Percentiles rank a stretch among this genome's conserved stretches.
Conservation (phyloP, 805 yeast species). For the Ogataea henricii region DNA sequence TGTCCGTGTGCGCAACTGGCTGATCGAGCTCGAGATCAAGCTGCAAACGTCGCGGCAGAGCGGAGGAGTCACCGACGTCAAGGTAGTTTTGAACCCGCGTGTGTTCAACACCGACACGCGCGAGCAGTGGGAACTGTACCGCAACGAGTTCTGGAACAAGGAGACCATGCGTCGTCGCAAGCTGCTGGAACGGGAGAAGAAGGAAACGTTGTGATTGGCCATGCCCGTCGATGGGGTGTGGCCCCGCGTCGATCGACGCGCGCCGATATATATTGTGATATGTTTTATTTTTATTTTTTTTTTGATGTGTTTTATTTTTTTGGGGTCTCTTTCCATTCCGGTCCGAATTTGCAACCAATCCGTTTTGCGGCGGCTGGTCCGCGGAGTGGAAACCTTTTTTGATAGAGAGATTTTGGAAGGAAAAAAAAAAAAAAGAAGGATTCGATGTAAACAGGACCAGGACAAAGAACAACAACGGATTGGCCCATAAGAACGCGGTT, state of each 20-base stretch:
- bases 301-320: not conserved
- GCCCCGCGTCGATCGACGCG: not conserved
- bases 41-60: conserved; percentile 51
- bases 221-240: conserved; percentile 1
- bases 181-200: conserved; percentile 21
- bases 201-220: not conserved
- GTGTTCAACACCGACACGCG: conserved; percentile 80
- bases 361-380: conserved; percentile 3
- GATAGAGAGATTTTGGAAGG: not conserved
- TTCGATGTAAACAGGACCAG: not conserved
- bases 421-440: conserved; percentile 3
- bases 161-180: conserved; percentile 69
- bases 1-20: conserved; percentile 24
- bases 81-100: conserved; percentile 77
- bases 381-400: conserved; percentile 4
- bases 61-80: conserved; percentile 78
- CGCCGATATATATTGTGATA: not conserved
- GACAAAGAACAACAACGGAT: not conserved
- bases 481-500: not conserved
- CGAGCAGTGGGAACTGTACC: conserved; percentile 92
- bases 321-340: conserved; percentile 6
- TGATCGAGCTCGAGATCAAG: conserved; percentile 27
- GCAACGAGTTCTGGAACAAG: conserved; percentile 91
- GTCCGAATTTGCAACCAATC: conserved; percentile 1
- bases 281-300: not conserved